Evolutionary conservation across 257 asterid species (phyloP).

Genomic region (Petunia secreta): DNA sequence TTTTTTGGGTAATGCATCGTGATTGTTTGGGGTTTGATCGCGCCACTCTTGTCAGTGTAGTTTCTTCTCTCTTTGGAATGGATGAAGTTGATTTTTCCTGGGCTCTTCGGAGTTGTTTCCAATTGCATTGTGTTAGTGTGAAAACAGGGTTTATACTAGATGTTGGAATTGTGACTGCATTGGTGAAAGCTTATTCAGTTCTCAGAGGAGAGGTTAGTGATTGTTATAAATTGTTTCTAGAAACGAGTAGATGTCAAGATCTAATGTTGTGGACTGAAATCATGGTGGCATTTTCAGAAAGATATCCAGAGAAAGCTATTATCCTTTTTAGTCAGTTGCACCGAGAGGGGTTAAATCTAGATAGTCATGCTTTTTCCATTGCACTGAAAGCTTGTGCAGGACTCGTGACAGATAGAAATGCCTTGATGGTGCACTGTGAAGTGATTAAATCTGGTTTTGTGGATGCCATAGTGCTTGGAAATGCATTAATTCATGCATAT

Average conservation of each 20-base stretch:
- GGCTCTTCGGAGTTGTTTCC: conserved; percentile 52
- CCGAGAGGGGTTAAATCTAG: conserved; percentile 48
- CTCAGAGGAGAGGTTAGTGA: conserved; percentile 53
- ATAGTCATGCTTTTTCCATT: conserved; percentile 59
- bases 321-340: conserved; percentile 60
- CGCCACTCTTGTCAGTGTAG: conserved; percentile 57
- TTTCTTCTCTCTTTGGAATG: conserved; percentile 51
- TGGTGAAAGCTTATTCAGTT: conserved; percentile 66
- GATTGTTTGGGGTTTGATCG: conserved; percentile 63
- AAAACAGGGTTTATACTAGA: conserved; percentile 58
- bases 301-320: conserved; percentile 57
- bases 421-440: conserved; percentile 62
- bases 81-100: conserved; percentile 29
- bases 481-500: conserved; percentile 77
- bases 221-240: conserved; percentile 61
- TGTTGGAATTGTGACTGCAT: conserved; percentile 65
- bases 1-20: conserved; percentile 51
- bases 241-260: conserved; percentile 51
- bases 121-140: conserved; percentile 59
- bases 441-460: conserved; percentile 55
- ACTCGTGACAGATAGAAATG: conserved; percentile 58
- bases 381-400: conserved; percentile 80
- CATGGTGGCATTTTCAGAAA: conserved; percentile 61
- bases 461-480: conserved; percentile 50
- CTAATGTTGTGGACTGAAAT: conserved; percentile 78